These are phyloP conservation scores for Colletotrichum liaoningense DNA, from an alignment of 2,329 filamentous ascomycete species.

Conservation along the genomic window DNA sequence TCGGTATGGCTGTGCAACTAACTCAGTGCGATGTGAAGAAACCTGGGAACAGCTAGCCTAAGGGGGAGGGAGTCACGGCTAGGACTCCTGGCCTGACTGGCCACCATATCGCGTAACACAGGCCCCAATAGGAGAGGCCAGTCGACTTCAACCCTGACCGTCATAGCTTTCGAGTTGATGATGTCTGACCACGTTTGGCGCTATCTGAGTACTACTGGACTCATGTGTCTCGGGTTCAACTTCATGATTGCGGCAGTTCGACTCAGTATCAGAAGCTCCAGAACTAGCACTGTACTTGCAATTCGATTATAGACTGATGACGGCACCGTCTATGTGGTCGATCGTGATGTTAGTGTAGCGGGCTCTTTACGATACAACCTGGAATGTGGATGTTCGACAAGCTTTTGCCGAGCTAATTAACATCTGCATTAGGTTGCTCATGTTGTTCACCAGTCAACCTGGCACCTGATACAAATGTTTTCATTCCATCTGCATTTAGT, in stretches of 20 bases:
- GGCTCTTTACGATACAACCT: too few species aligned
- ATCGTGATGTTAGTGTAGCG: too few species aligned
- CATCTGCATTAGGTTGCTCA: background rate
- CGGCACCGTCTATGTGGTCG: too few species aligned
- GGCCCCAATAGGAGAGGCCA: slow-evolving; percentile 45
- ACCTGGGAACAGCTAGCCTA: too few species aligned
- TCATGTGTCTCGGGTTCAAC: slow-evolving; percentile 57
- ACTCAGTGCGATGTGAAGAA: too few species aligned
- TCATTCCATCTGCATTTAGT: background rate
- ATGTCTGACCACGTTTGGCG: slow-evolving; percentile 43
- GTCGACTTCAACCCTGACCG: slow-evolving; percentile 40
- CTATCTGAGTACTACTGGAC: slow-evolving; percentile 41
- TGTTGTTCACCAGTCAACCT: background rate
- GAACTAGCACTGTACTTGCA: too few species aligned
- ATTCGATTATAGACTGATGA: background rate
- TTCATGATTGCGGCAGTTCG: background rate
- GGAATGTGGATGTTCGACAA: too few species aligned
- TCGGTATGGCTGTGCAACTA: too few species aligned
- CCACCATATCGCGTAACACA: slow-evolving; percentile 56
- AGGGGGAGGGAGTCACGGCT: slow-evolving; percentile 41
- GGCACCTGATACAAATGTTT: background rate
- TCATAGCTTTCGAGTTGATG: slow-evolving; percentile 46
- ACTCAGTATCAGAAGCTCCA: background rate
- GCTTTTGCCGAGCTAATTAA: background rate
- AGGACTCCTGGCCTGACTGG: slow-evolving; percentile 48